Evolutionary conservation across 345 rosid genomes (phyloP), one percentile per base, ranked within the genome.

Genomic region (Corchorus capsularis): DNA sequence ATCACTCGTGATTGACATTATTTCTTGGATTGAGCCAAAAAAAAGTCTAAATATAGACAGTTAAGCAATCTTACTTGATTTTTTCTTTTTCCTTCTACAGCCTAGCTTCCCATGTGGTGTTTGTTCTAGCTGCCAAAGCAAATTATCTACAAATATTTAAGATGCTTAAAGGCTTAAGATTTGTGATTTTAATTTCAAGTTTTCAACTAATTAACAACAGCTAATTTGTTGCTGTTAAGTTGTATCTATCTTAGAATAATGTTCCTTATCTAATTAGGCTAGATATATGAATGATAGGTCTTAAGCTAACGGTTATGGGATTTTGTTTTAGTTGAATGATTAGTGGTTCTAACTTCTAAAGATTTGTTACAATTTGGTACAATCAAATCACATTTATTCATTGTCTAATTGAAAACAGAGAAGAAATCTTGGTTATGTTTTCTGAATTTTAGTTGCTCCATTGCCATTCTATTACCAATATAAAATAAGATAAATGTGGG

Each of bases 401-500:
- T 39, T 39, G 43, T 6, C 43, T 39, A 39, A 39, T 61, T 32
- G 9, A 37, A 60, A 15, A 14, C 46, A 15, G 35, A 6, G 67
- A 19, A 63, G 39, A 11, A 20, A 20, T 56, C 5, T 56, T 56
- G 34, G 34, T 56, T 56, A 56, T 56, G 27, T 27, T 27, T 12
- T 56, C 6, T 0, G 15, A 45, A 9, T 66, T 45, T 14, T 5
- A 47, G 20, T 68, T 68, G 17, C 43, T 47, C 35, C 17, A 6
- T 6, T 20, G 37, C 54, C 20, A 6, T 17, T 71, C n/a, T 39
- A 19, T 39, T 39, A 39, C 43, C 63, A 37, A 63, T 37, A 39
- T n/a, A 45, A 62, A 71, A 55, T 71, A n/a, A 55, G 75, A 65
- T 65, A 63, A 60, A 66, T 3, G 4, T 49, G 73, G 73, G 11